Percentiles rank a stretch among this genome's conserved stretches.
Evolutionary conservation across 305 asterid genomes (phyloP).

Genomic region (Fraxinus angustifolia): DNA sequence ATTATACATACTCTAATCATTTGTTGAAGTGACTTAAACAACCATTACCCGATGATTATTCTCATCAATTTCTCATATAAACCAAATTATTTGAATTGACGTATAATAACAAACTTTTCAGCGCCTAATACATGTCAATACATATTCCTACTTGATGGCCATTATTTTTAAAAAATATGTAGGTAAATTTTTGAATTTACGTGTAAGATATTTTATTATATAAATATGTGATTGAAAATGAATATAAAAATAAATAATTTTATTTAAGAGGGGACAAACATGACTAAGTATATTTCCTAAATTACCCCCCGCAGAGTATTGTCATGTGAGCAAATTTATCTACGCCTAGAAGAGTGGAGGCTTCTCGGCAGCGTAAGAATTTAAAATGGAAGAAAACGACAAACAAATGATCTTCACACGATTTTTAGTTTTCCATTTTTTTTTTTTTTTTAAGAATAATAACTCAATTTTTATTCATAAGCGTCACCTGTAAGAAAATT

Average conservation of each 20-base stretch:
- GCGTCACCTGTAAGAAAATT: no score
- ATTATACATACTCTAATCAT: not conserved
- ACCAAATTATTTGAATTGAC: not conserved
- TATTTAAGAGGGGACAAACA: no score
- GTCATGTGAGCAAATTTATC: not conserved
- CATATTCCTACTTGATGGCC: no score
- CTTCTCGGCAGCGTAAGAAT: not conserved
- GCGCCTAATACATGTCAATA: not conserved
- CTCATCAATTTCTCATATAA: not conserved
- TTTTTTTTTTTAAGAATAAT: no score
- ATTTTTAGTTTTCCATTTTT: not conserved
- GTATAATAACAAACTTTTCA: not conserved
- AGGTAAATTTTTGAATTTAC: no score
- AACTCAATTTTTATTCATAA: no score
- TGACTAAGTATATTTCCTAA: no score
- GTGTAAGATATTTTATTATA: no score
- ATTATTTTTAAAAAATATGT: no score
- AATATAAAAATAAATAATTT: no score
- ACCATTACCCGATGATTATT: not conserved
- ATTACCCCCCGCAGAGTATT: not conserved
- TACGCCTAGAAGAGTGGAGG: not conserved
- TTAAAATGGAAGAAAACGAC: not conserved
- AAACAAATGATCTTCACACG: not conserved
- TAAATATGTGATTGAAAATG: no score
- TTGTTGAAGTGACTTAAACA: not conserved